These are phyloP conservation scores for Irpex sp. DNA, from an alignment of 1,284 basidiomycete species.

Conservation along the genomic window DNA sequence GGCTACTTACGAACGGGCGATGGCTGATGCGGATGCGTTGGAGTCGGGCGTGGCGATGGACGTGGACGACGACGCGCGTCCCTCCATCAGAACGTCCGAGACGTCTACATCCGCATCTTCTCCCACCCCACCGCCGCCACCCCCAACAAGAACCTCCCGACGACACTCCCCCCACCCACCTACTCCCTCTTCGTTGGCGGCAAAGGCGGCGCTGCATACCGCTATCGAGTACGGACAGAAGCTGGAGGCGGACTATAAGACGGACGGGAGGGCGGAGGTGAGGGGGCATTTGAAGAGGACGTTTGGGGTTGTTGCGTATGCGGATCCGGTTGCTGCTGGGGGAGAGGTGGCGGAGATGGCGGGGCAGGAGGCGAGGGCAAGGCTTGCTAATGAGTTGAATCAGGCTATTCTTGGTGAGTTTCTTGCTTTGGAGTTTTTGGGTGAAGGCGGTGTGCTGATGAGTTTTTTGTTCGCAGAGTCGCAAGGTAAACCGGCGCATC, in stretches of 20 bases:
- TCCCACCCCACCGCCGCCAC: conserved; percentile 17
- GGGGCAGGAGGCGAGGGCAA: conserved; percentile 59
- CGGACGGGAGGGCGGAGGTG: conserved; percentile 57
- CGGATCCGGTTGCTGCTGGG: conserved; percentile 63
- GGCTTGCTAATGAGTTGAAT: conserved; percentile 75
- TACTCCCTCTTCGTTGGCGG: conserved; percentile 16
- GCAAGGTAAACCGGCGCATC: conserved; percentile 66
- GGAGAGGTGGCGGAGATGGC: conserved; percentile 63
- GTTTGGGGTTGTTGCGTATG: conserved; percentile 75
- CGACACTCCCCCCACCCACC: conserved; percentile 4
- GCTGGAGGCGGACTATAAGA: conserved; percentile 63
- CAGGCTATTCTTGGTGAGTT: conserved; percentile 59
- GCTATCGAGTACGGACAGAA: conserved; percentile 70
- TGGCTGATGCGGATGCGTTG: conserved; percentile 27
- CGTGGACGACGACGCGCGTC: conserved; percentile 31
- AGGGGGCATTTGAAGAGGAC: conserved; percentile 65
- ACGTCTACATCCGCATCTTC: too few relatives aligned
- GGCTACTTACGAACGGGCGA: conserved; percentile 21
- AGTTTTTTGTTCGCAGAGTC: conserved; percentile 49
- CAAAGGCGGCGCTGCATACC: conserved; percentile 51
- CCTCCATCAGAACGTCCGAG: too few relatives aligned
- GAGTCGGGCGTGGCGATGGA: conserved; percentile 34
- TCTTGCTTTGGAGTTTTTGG: too few relatives aligned
- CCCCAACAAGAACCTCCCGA: conserved; percentile 5
- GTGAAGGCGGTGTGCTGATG: not conserved